Base-by-base conservation (phyloP, 1,284 basidiomycete species). In the Caloboletus inedulis region DNA sequence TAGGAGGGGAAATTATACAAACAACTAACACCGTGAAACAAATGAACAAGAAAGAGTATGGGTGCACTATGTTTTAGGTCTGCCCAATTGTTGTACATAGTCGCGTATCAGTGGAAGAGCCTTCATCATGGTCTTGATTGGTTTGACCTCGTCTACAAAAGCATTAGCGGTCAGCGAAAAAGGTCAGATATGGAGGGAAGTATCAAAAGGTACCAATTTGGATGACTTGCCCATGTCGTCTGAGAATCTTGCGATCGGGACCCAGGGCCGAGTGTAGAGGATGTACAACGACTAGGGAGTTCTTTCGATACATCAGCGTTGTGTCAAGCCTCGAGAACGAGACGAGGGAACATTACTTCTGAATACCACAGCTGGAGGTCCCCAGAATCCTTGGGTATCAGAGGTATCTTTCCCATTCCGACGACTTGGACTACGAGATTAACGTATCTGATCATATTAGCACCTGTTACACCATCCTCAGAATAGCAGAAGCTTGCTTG, bases 401-500 rank as follows among this genome's bases (percentile, higher is more conserved):
- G 57, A 0, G 87, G 87, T 43, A 81, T 70, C 45, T 74, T 77
- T 47, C 82, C 77, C 54, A 82, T 74, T 3, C 91, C 91, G 5
- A 90, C 80, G 19, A 94, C 84, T 63, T 93, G 89, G 14, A 91
- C 76, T 2, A 94, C 79, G 3, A 82, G 84, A 56, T 79, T 80
- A 21, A 91, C 87, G 25, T 72, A 74, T 59, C 73, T 75, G 72
- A 83, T 80, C 42, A 89, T 78, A 50, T 77, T 79, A 47, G 69
- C 63, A 29, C 74, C 77, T 79, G 47, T 47, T 23, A 16, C 41
- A 23, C n/a, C 37, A 23, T 21, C 23, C 7, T 55, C 16, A 53
- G 47, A 29, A 35, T 45, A 19, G 18, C 39, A 49, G n/a, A 59
- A 47, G 34, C n/a, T 34, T 12, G 19, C n/a, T 49, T 18, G 47